Evolutionary conservation across 345 rosid genomes (phyloP).

Genomic region (Nasturtium officinale): DNA sequence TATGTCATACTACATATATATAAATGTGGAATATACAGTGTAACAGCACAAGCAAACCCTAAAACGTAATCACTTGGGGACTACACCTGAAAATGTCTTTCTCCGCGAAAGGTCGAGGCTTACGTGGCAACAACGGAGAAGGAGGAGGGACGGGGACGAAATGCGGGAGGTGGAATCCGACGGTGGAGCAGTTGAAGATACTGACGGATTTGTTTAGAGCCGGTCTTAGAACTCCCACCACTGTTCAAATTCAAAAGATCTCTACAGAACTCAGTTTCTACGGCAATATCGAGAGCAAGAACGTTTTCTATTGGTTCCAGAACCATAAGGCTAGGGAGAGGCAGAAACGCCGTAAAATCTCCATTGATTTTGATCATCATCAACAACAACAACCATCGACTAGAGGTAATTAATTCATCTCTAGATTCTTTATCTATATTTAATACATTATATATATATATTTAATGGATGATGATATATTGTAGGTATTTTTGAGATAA

Average conservation of each 20-base stretch:
- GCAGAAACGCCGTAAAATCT: constrained; percentile 82
- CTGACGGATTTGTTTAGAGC: constrained; percentile 85
- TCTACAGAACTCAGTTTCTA: constrained; percentile 85
- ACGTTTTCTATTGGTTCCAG: constrained; percentile 96
- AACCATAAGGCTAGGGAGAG: constrained; percentile 96
- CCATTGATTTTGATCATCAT: constrained; percentile 50
- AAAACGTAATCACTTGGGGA: constrained; percentile 20
- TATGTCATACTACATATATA: background rate
- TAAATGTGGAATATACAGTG: background rate
- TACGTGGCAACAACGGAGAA: constrained; percentile 38
- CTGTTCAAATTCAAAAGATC: constrained; percentile 94
- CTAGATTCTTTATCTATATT: background rate
- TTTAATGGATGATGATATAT: constrained; percentile 1
- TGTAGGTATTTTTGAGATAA: constrained; percentile 33
- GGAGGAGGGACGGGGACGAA: constrained; percentile 62
- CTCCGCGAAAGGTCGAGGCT: constrained; percentile 55
- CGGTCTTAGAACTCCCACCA: constrained; percentile 89
- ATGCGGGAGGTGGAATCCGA: constrained; percentile 98
- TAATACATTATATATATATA: background rate
- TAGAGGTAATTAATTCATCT: constrained; percentile 14
- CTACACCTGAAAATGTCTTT: constrained; percentile 43
- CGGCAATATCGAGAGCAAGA: constrained; percentile 96
- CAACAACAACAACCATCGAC: constrained; percentile 14
- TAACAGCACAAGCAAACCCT: background rate
- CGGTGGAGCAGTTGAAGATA: constrained; percentile 83